Evolutionary conservation across 495 filamentous ascomycete genomes (phyloP).

Genomic region (Penicillium arizonense): DNA sequence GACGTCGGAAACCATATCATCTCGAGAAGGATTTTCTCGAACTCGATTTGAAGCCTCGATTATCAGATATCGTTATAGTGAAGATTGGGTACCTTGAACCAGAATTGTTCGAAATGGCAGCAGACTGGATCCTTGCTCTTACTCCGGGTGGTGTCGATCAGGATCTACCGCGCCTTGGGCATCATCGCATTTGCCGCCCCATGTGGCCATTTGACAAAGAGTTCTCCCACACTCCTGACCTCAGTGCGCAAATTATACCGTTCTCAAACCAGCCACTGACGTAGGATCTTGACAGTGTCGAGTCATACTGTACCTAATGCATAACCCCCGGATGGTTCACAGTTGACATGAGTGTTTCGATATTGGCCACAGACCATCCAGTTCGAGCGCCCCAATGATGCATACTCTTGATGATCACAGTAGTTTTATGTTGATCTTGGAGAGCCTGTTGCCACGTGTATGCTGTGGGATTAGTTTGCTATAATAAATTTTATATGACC

Average conservation of each 20-base stretch:
- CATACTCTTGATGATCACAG: too few relatives aligned
- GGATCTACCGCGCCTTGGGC: slow-evolving; percentile 47
- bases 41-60: slow-evolving; percentile 44
- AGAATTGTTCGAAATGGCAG: slow-evolving; percentile 54
- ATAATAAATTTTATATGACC: too few relatives aligned
- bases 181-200: slow-evolving; percentile 48
- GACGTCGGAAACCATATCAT: slow-evolving; percentile 58
- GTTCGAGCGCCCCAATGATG: too few relatives aligned
- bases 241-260: slow-evolving; percentile 41
- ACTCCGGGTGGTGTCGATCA: slow-evolving; percentile 58
- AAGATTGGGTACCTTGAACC: slow-evolving; percentile 62
- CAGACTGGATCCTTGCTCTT: slow-evolving; percentile 54
- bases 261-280: slow-evolving; percentile 34
- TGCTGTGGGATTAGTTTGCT: too few relatives aligned
- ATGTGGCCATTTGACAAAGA: slow-evolving; percentile 56
- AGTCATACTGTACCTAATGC: too few relatives aligned
- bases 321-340: too few relatives aligned
- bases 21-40: slow-evolving; percentile 54
- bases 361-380: too few relatives aligned
- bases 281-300: too few relatives aligned
- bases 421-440: too few relatives aligned
- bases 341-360: too few relatives aligned
- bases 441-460: too few relatives aligned
- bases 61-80: slow-evolving; percentile 53
- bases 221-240: slow-evolving; percentile 35